Conservation (phyloP, 1,284 basidiomycete genomes). For the Sphagnurus paluster region DNA sequence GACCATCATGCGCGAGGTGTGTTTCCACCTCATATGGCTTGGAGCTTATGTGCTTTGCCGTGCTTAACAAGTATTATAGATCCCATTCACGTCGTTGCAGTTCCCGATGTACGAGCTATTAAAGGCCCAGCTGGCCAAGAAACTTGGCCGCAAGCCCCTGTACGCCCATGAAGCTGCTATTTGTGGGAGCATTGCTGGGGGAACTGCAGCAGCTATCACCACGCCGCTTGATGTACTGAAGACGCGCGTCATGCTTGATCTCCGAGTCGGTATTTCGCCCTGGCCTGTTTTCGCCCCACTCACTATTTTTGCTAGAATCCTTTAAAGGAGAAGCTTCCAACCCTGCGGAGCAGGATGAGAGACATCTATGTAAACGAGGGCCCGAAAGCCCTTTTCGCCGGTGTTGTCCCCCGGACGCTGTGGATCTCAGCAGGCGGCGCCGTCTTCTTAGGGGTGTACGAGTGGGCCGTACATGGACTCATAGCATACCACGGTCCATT, state of each 20-base stretch:
- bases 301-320: constrained; percentile 39
- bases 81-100: constrained; percentile 97
- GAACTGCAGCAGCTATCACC: constrained; percentile 85
- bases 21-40: constrained; percentile 2
- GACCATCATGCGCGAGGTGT: constrained; percentile 48
- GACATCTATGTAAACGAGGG: constrained; percentile 81
- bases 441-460: constrained; percentile 95
- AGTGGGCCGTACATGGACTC: constrained; percentile 56
- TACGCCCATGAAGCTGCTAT: constrained; percentile 85
- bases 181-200: constrained; percentile 92
- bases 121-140: constrained; percentile 65
- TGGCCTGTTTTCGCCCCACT: neutral
- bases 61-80: constrained; percentile 46
- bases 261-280: constrained; percentile 52
- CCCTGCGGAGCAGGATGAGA: constrained; percentile 53
- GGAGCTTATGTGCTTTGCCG: neutral
- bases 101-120: constrained; percentile 95
- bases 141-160: constrained; percentile 54
- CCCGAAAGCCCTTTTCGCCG: constrained; percentile 76
- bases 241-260: constrained; percentile 95
- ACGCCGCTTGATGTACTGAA: constrained; percentile 98
- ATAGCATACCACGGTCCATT: constrained; percentile 24
- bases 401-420: constrained; percentile 87
- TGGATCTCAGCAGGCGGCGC: constrained; percentile 98
- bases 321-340: constrained; percentile 50